Evolutionary conservation across 1,284 basidiomycete species (phyloP), one percentile per base, ranked within the genome.

Genomic region (Ustilago tritici): DNA sequence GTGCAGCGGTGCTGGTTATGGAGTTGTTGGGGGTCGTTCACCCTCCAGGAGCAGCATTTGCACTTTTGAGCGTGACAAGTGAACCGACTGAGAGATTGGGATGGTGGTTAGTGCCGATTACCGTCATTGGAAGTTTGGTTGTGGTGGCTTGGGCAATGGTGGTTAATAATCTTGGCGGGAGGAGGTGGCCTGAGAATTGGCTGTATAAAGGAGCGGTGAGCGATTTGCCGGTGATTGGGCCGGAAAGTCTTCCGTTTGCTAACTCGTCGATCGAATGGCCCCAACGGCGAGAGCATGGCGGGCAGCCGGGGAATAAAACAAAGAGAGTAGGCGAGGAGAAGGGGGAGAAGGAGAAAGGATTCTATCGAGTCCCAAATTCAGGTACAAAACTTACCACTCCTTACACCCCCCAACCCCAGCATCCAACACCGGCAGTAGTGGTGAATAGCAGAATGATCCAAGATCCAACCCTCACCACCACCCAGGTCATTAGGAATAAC

Each of bases 61-160:
- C 81, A 1, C 31, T 83, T 1, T 35, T 83, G 32, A 76, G 77
- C 3, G 64, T 75, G n/a, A 82, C 81, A 0, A 61, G 76, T 46
- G 61, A 57, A 2, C 62, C 63, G 32, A 69, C 71, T 49, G 71
- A 66, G 28, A 32, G 60, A 31, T 41, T 78, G 31, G 57, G 57
- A 19, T 81, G 74, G 73, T 81, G 68, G 59, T 55, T 70, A n/a
- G 68, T 83, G 5, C 79, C 76, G 3, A 65, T 76, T 34, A 59
- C 67, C 10, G 41, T 72, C 5, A 59, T 78, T 8, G 58, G 56
- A 10, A 57, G 58, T 31, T 58, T 66, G 14, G 76, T 84, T 49
- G 76, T 83, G 35, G 70, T 84, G 8, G 83, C 66, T 0, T 84
- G 82, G 82, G 81, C 80, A 5, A 17, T 84, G 31, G 15, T 84